Base-by-base conservation (phyloP, 2,329 filamentous ascomycete genomes). In the Xylaria sp. region DNA sequence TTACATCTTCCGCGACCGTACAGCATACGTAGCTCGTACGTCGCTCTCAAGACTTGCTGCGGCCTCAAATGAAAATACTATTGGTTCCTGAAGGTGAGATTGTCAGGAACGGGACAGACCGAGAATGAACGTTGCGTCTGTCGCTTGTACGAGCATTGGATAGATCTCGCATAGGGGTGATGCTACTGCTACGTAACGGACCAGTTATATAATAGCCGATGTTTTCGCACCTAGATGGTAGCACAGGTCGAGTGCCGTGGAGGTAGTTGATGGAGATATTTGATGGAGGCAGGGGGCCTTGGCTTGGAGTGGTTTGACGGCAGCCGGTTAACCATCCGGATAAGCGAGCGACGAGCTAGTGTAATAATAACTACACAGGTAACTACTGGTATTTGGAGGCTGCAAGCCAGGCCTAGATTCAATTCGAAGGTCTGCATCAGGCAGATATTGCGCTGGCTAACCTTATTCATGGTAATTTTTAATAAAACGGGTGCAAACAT, bases 161-260 rank as follows among this genome's bases (percentile, higher is more conserved):
- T 11, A 53, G 42, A 52, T 59, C 55, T 56, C 45, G 23, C 23
- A 38, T 38, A 25, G 8, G 38, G 37, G 63, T 52, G 58, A 67
- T 71, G 61, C 66, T 67, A 67, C 66, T 69, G 49, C 65, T 69
- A 67, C 67, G 57, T 69, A 61, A 52, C 60, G 55, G 52, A 56
- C 65, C 58, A 42, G 50, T 55, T 38, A 57, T 38, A 61, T 62
- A 65, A 62, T 31, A 69, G 64, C 65, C 69, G 65, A 61, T 15
- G 23, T 42, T 43, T 57, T 64, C 38, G 31, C 55, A 46, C 38
- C 38, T 51, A 49, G 28, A 49, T 51, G 49, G 52, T 17, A 37
- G n/a, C n/a, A 21, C 33, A 47, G 42, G 58, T 23, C 21, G 37
- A 37, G 21, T 43, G 35, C 31, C 21, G 17, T 15, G 15, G 21